Evolutionary conservation across 148 eudicot genomes (phyloP).

Genomic region (Camellia japonica): DNA sequence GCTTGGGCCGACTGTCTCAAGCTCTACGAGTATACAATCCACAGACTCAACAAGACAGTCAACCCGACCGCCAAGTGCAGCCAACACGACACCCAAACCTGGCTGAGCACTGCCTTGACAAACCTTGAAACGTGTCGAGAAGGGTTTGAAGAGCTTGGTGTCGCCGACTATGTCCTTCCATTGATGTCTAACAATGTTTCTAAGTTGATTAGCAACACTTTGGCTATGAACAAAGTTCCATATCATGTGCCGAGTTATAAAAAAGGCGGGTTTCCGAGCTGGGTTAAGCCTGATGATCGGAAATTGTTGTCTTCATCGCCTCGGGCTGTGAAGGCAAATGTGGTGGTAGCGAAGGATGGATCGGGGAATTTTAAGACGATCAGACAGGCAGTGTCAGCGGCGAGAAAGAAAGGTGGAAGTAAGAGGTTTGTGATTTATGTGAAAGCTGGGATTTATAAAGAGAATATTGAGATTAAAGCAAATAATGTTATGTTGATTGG

Average conservation of each 20-base stretch:
- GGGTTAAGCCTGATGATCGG: conserved; percentile 52
- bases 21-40: conserved; percentile 51
- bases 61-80: conserved; percentile 20
- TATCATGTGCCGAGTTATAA: conserved; percentile 3
- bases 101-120: conserved; percentile 77
- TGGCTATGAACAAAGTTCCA: conserved; percentile 46
- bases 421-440: conserved; percentile 67
- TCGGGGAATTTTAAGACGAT: conserved; percentile 60
- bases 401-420: conserved; percentile 27
- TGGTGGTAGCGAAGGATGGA: conserved; percentile 83
- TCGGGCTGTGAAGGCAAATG: conserved; percentile 27
- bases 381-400: conserved; percentile 50
- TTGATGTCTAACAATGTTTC: conserved; percentile 44
- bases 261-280: conserved; percentile 41
- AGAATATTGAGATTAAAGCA: conserved; percentile 40
- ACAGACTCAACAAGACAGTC: conserved; percentile 43
- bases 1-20: conserved; percentile 72
- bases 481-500: conserved; percentile 66
- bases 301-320: conserved; percentile 39
- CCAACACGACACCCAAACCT: conserved; percentile 54
- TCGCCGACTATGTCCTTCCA: conserved; percentile 28
- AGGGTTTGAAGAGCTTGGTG: conserved; percentile 53
- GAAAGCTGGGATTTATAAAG: conserved; percentile 61
- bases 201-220: conserved; percentile 51
- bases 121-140: conserved; percentile 57